Conservation (phyloP, 495 filamentous ascomycete species). For the Schizothecium vesticola region DNA sequence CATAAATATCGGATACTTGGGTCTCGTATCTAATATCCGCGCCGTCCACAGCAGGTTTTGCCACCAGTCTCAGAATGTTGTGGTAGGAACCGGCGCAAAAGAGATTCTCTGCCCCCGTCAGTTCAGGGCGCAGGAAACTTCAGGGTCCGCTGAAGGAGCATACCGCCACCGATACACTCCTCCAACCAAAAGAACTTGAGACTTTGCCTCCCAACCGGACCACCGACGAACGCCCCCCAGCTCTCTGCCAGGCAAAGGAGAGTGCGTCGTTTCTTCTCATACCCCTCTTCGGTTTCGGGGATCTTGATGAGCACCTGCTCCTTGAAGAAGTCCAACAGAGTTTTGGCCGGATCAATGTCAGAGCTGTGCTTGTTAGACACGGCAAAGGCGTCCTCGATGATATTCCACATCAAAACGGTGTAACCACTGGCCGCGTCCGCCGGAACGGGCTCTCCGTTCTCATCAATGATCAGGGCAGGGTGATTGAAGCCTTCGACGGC, state of each 20-base stretch:
- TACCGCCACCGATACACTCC: slow-evolving; percentile 85
- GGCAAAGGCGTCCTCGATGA: slow-evolving; percentile 71
- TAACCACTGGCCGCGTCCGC: slow-evolving; percentile 47
- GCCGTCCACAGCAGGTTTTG: slow-evolving; percentile 54
- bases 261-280: slow-evolving; percentile 44
- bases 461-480: slow-evolving; percentile 53
- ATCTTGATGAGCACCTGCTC: slow-evolving; percentile 53
- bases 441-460: slow-evolving; percentile 54
- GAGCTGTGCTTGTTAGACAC: slow-evolving; percentile 65
- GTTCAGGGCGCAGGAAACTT: slow-evolving; percentile 2
- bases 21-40: slow-evolving; percentile 57
- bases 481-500: slow-evolving; percentile 54
- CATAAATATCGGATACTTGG: slow-evolving; percentile 36
- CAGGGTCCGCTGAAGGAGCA: slow-evolving; percentile 20
- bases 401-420: slow-evolving; percentile 66
- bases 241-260: slow-evolving; percentile 62
- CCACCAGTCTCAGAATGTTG: slow-evolving; percentile 63
- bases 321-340: slow-evolving; percentile 73
- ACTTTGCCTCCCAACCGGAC: slow-evolving; percentile 69
- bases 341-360: slow-evolving; percentile 58
- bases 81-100: slow-evolving; percentile 86
- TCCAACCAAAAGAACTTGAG: slow-evolving; percentile 93
- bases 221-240: slow-evolving; percentile 89
- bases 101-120: slow-evolving; percentile 60
- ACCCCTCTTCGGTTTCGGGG: slow-evolving; percentile 40